A percentile compares a stretch with the other conserved stretches of the same genome.
Evolutionary conservation across 2,329 filamentous ascomycete genomes (phyloP).

Genomic region (Aphanoascus verrucosus): DNA sequence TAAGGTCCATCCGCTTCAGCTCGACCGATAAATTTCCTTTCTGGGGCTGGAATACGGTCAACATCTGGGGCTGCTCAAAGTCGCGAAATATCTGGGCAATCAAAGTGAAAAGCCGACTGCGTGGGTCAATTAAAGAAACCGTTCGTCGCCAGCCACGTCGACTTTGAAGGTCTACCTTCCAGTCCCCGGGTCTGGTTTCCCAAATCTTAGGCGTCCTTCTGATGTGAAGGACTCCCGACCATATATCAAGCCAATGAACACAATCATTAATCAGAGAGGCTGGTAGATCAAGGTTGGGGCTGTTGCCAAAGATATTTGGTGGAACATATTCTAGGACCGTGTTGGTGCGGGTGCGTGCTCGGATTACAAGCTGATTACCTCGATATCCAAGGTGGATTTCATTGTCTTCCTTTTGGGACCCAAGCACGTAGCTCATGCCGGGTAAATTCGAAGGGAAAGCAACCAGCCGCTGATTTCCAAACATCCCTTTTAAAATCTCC

Average conservation of each 20-base stretch:
- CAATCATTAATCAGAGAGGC: conserved; percentile 41
- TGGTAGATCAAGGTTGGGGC: conserved; percentile 39
- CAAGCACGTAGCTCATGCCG: conserved; percentile 46
- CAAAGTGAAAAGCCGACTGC: conserved; percentile 30
- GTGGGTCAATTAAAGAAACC: conserved; percentile 28
- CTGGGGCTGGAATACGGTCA: conserved; percentile 41
- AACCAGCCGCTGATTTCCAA: conserved; percentile 43
- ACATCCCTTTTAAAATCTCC: conserved; percentile 42
- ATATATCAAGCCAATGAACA: conserved; percentile 51
- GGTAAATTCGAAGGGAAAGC: conserved; percentile 43
- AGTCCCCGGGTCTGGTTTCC: conserved; percentile 30
- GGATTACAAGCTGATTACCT: conserved; percentile 34
- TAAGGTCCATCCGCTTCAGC: conserved; percentile 43
- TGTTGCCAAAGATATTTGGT: conserved; percentile 1
- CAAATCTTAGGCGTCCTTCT: conserved; percentile 38
- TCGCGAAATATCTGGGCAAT: conserved; percentile 35
- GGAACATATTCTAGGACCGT: conserved; percentile 27
- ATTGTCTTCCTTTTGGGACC: conserved; percentile 29
- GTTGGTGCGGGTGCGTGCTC: conserved; percentile 28
- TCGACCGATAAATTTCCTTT: conserved; percentile 35
- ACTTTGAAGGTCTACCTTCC: conserved; percentile 29
- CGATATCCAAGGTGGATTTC: conserved; percentile 48
- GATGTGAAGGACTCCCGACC: conserved; percentile 41
- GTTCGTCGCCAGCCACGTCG: conserved; percentile 22
- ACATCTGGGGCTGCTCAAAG: conserved; percentile 39